Evolutionary conservation across 306 rosid species (phyloP), one percentile per base, ranked within the genome.

Genomic region (Vachellia pachyceras): DNA sequence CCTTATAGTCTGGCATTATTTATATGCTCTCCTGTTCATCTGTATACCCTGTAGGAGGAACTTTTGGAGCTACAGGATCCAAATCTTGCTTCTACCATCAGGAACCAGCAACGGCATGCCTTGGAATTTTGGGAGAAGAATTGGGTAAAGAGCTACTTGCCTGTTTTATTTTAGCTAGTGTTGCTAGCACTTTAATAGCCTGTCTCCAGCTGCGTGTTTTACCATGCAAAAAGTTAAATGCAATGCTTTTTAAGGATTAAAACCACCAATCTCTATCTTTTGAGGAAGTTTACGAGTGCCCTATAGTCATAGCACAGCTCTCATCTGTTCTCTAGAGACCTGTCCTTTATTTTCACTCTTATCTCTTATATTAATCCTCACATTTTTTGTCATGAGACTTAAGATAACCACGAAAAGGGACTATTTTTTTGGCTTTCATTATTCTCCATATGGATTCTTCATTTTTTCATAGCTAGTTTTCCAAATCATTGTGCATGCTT

Each of bases 51-150:
- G 25, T 69, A 95, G 99, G 94, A 93, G 78, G 99, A 93, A 77
- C 96, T 95, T 76, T 84, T 79, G 64, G 98, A 91, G 89, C 91
- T 95, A 76, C 99, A 95, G 84, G 93, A 95, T 87, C 75, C 82
- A 22, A 42, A 79, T 81, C 99, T 95, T 86, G 90, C 98, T 79
- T 93, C 96, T 68, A 84, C 84, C 23, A 87, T 91, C 44, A 89
- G 91, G 85, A 84, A 81, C 50, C 93, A 90, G 89, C 94, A 91
- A 72, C 85, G 55, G 14, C 89, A 97, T 67, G 95, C 90, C 50
- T 41, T 90, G 64, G 82, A 89, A 44, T 95, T 95, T 84, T 93
- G 99, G 99, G 89, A 85, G 85, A 93, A 85, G 74, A 90, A 93
- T 82, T 95, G 98, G 99, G 98, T 95, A 87, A 44, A 17, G 25